phyloP scores from a whole-genome alignment of 164 flowering plant genomes.

The Kalanchoe fedtschenkoi region DNA sequence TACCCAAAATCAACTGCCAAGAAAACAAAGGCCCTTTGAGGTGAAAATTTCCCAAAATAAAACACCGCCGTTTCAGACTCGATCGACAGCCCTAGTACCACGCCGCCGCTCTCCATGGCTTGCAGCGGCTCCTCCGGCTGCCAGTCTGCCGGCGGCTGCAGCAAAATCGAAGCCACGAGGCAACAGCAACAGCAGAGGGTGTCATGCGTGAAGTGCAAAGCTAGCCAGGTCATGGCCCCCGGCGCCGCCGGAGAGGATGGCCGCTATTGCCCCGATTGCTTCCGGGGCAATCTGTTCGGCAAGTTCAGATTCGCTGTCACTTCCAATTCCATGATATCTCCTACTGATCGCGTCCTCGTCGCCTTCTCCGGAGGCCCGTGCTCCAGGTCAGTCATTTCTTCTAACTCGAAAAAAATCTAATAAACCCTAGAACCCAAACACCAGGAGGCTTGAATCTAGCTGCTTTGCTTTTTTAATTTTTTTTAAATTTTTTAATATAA shows the following conservation, averaged over 20 bases:
- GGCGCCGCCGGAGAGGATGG: slow-evolving; percentile 21
- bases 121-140: slow-evolving; percentile 5
- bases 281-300: slow-evolving; percentile 57
- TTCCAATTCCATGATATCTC: slow-evolving; percentile 63
- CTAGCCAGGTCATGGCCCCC: slow-evolving; percentile 20
- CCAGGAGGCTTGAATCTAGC: too few relatives aligned
- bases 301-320: slow-evolving; percentile 81
- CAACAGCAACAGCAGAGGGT: not conserved
- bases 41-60: too few relatives aligned
- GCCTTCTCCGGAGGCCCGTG: slow-evolving; percentile 93
- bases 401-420: not conserved
- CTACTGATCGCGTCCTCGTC: slow-evolving; percentile 76
- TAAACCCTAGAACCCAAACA: not conserved
- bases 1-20: too few relatives aligned
- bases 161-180: not conserved
- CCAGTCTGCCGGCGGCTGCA: not conserved
- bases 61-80: too few relatives aligned
- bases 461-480: too few relatives aligned
- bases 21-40: too few relatives aligned
- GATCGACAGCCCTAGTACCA: too few relatives aligned
- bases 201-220: slow-evolving; percentile 73
- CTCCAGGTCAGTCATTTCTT: slow-evolving; percentile 50
- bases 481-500: not conserved
- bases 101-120: not conserved
- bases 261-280: slow-evolving; percentile 57